Base-by-base conservation (phyloP, 2,329 filamentous ascomycete genomes). In the Diaporthe helianthi region DNA sequence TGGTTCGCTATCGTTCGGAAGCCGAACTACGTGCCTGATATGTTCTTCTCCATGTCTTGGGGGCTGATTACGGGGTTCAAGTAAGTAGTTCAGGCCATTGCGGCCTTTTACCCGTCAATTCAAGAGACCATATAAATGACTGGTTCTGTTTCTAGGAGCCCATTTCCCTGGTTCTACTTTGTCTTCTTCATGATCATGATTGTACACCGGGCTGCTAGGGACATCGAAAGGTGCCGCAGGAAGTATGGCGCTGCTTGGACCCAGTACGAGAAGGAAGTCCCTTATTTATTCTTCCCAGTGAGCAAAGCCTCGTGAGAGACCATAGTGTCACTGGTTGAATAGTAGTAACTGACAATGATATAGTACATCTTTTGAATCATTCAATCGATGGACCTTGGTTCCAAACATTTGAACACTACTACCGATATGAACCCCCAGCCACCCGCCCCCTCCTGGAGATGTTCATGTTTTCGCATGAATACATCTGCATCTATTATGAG, bases 101-200 rank as follows among this genome's bases (percentile, higher is more conserved):
- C 13, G 3, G 36, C n/a, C 3, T 19, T 24, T 4, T 7, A 2
- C 0, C 1, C n/a, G 4, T 6, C 54, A n/a, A 10, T 9, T 29
- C 2, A 3, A 10, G 31, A 10, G 2, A 41, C 2, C 33, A 36
- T 36, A 12, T 8, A 2, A 5, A 17, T 60, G 24, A 60, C 38
- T 41, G 9, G 1, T 2, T 9, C 15, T 2, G 92, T 92, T 13
- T 94, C 95, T 80, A 83, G 73, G 51, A 93, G 90, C 76, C 92
- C 93, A 0, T 94, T 95, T 81, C 93, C 93, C 0, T 97, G 93
- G 92, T 96, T 97, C 80, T 95, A 97, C 78, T 91, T 92, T 0
- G 79, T 92, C 44, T 97, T 97, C 83, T 97, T 97, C 78, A 83
- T 84, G 22, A 81, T 81, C 73, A 95, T 95, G 92, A 95, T 96